phyloP scores from a whole-genome alignment of 345 rosid genomes.

The Laguncularia racemosa region DNA sequence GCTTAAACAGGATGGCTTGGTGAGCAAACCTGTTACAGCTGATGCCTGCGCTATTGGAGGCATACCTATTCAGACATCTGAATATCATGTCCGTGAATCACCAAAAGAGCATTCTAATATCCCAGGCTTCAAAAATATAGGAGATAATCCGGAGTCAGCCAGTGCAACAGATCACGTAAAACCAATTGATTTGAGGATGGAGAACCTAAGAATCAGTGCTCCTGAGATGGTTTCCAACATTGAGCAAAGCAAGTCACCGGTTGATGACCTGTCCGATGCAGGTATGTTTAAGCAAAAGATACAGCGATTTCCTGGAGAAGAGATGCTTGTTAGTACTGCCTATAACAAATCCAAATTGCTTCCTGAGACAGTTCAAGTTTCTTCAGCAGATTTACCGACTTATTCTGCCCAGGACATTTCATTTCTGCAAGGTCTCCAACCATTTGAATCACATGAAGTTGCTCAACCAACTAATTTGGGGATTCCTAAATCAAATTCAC shows the following conservation, averaged over 20 bases:
- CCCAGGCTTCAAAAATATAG: constrained; percentile 21
- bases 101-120: constrained; percentile 25
- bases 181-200: constrained; percentile 34
- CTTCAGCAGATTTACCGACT: constrained; percentile 17
- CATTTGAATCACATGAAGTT: constrained; percentile 22
- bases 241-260: constrained; percentile 26
- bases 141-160: constrained; percentile 18
- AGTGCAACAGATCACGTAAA: constrained; percentile 16
- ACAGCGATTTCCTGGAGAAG: constrained; percentile 23
- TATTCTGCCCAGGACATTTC: constrained; percentile 18
- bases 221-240: constrained; percentile 18
- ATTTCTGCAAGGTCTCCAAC: constrained; percentile 17
- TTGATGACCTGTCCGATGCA: constrained; percentile 25
- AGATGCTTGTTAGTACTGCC: constrained; percentile 24
- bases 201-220: constrained; percentile 20
- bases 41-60: constrained; percentile 19
- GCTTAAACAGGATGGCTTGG: constrained; percentile 23
- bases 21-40: constrained; percentile 13
- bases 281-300: constrained; percentile 25
- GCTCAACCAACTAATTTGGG: constrained; percentile 25
- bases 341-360: constrained; percentile 20
- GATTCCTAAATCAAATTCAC: constrained; percentile 26
- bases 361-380: constrained; percentile 21
- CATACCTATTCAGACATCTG: constrained; percentile 23
- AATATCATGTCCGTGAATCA: constrained; percentile 22